Conservation (phyloP, 176 grass and related monocot species). For the Tuctoria greenei region DNA sequence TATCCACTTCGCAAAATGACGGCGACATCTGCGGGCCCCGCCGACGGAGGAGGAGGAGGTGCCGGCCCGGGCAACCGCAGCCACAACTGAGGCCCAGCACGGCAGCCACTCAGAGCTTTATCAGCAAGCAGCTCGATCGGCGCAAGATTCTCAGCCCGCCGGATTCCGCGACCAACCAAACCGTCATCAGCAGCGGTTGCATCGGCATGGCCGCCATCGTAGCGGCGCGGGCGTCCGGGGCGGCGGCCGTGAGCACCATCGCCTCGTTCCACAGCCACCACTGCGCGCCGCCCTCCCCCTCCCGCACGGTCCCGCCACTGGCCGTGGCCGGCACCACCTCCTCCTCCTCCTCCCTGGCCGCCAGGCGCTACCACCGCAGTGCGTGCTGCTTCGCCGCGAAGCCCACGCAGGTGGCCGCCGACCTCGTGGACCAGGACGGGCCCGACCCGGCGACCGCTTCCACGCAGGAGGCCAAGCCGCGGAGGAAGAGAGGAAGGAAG, state of each 20-base stretch:
- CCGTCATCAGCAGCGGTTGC: not conserved
- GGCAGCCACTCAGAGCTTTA: slow-evolving; percentile 62
- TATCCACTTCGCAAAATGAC: slow-evolving; percentile 36
- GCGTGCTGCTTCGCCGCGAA: slow-evolving; percentile 51
- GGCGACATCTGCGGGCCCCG: slow-evolving; percentile 19
- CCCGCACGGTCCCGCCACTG: slow-evolving; percentile 25
- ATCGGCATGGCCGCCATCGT: slow-evolving; percentile 32
- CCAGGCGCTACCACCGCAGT: slow-evolving; percentile 30
- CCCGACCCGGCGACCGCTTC: not conserved
- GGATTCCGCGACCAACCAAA: not conserved
- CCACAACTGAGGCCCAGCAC: slow-evolving; percentile 36
- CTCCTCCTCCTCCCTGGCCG: not conserved
- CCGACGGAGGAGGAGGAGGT: too few species aligned
- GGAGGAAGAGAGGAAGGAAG: slow-evolving; percentile 51
- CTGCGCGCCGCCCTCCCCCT: slow-evolving; percentile 32
- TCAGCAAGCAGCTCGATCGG: slow-evolving; percentile 19
- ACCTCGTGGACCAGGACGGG: slow-evolving; percentile 24
- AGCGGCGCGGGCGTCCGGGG: slow-evolving; percentile 29
- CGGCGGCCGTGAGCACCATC: slow-evolving; percentile 37
- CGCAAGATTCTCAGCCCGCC: not conserved
- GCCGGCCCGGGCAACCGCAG: slow-evolving; percentile 39
- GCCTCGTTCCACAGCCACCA: slow-evolving; percentile 43
- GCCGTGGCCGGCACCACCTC: not conserved
- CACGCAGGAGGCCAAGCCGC: slow-evolving; percentile 18
- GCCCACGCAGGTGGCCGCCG: slow-evolving; percentile 36